Evolutionary conservation across 2,329 filamentous ascomycete genomes (phyloP), one percentile per base, ranked within the genome.

Genomic region (Fonsecaea pedrosoi): DNA sequence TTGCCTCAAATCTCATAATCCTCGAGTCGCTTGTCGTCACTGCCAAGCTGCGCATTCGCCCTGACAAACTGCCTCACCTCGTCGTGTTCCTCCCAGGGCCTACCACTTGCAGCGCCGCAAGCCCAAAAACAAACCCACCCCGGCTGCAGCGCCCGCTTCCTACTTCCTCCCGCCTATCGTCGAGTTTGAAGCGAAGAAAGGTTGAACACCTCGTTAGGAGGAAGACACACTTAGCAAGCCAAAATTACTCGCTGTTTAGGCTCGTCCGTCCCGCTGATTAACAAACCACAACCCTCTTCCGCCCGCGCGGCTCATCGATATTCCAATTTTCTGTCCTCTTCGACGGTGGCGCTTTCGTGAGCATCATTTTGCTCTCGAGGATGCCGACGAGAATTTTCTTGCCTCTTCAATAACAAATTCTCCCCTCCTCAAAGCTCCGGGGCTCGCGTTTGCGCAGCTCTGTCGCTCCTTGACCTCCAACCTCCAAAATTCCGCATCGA

Each of bases 311-410:
- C 55, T 61, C 63, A 65, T 62, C 63, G 54, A 34, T 62, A 62
- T 57, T 56, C 58, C 58, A 55, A 42, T 65, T 57, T 60, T 61
- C 59, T 54, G 58, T 30, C 40, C 58, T 53, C 30, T 62, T 60
- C 37, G 63, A 56, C 63, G 38, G 58, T 61, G 63, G 63, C 63
- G 63, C 58, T 18, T 61, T 57, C 48, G 53, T 65, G 63, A 65
- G 63, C 63, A 62, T 50, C 62, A 38, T 25, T 9, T 35, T 57
- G 63, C 63, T 65, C 63, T 62, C 32, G 58, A 65, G 63, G 56
- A 65, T 65, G 63, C 58, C 21, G 53, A 53, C 57, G 53, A 62
- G 38, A 54, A 59, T 62, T 45, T 32, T 56, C 48, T 4, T 30
- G 58, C 58, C 32, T 61, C 40, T 59, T 65, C 40, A 32, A 60